Evolutionary conservation across 225 moss, liverwort and hornwort species (phyloP).

Genomic region (Climacium dendroides): DNA sequence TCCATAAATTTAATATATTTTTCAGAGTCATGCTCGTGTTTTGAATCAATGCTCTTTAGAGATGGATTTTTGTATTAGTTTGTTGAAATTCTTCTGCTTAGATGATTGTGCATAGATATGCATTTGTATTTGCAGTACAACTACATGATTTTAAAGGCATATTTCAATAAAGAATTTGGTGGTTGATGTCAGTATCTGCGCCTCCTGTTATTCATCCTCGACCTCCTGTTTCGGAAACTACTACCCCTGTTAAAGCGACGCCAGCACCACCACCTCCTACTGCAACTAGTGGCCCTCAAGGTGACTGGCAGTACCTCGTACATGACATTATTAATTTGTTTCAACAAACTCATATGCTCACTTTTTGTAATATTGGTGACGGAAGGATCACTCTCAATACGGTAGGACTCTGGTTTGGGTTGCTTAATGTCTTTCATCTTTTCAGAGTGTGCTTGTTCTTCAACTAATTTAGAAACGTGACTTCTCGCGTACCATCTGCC

Average conservation of each 20-base stretch:
- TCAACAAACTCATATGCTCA: background rate
- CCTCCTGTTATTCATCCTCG: conserved; percentile 55
- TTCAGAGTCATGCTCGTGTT: background rate
- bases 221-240: conserved; percentile 27
- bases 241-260: conserved; percentile 22
- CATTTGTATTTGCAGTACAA: background rate
- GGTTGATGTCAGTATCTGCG: conserved; percentile 37
- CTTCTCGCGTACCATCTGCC: background rate
- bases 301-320: conserved; percentile 6
- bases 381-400: background rate
- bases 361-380: background rate
- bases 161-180: background rate
- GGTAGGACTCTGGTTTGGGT: background rate
- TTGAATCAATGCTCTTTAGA: background rate
- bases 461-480: background rate
- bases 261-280: conserved; percentile 38
- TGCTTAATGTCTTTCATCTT: background rate
- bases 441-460: background rate
- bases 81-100: background rate
- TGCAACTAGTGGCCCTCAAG: conserved; percentile 58
- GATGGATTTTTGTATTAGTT: background rate
- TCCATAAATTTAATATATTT: background rate
- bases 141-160: background rate
- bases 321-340: background rate
- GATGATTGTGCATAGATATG: background rate